Percentiles rank a stretch among this genome's conserved stretches.
phyloP scores from a whole-genome alignment of 2,329 filamentous ascomycete species.

The Nemania diffusa region DNA sequence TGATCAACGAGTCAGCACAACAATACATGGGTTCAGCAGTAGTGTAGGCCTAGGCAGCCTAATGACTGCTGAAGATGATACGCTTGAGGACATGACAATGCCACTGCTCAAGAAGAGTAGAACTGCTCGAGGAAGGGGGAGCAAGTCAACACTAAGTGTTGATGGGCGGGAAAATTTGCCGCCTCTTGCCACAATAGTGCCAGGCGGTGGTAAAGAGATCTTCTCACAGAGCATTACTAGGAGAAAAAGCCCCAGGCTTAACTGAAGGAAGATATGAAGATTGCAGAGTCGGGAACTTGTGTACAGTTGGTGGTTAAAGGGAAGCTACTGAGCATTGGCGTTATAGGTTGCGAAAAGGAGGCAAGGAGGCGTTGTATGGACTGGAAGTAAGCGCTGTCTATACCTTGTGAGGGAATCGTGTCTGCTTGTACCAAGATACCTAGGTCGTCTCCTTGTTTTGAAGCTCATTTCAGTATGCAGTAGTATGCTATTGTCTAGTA shows the following conservation, averaged over 20 bases:
- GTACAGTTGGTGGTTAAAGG: background rate
- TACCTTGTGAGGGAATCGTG: background rate
- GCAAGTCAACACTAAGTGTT: slow-evolving; percentile 48
- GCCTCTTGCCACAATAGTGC: slow-evolving; percentile 44
- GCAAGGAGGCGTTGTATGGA: background rate
- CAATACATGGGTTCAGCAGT: slow-evolving; percentile 49
- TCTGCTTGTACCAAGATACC: slow-evolving; percentile 19
- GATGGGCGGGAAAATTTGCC: slow-evolving; percentile 66
- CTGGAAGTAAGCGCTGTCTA: background rate
- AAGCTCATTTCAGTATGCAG: slow-evolving; percentile 29
- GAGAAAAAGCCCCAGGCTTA: slow-evolving; percentile 66
- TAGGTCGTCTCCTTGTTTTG: slow-evolving; percentile 1
- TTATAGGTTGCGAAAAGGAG: background rate
- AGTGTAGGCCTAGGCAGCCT: slow-evolving; percentile 35
- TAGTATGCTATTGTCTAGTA: slow-evolving; percentile 34
- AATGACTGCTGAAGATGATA: slow-evolving; percentile 26
- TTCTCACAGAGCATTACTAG: slow-evolving; percentile 59
- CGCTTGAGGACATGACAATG: slow-evolving; percentile 54
- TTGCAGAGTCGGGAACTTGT: slow-evolving; percentile 1
- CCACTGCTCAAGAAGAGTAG: slow-evolving; percentile 61
- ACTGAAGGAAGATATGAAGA: slow-evolving; percentile 35
- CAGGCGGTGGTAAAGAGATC: slow-evolving; percentile 49
- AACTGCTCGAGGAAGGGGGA: slow-evolving; percentile 49
- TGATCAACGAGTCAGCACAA: slow-evolving; percentile 56
- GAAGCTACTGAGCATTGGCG: slow-evolving; percentile 15